A percentile compares a stretch with the other conserved stretches of the same genome.
Conservation (phyloP, 257 asterid genomes). For the Scutellaria baicalensis region DNA sequence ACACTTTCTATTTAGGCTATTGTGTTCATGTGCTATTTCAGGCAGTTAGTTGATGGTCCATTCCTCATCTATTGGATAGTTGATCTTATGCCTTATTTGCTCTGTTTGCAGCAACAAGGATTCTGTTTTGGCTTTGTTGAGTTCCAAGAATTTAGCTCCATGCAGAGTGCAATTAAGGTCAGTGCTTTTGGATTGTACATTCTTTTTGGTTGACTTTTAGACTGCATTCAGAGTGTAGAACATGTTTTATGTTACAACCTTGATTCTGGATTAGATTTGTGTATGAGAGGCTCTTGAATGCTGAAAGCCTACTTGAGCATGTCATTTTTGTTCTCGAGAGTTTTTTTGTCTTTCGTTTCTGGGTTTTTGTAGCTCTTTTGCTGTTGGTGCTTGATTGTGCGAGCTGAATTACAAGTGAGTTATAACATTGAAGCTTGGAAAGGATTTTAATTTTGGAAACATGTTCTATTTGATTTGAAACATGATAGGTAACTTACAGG, state of each 20-base stretch:
- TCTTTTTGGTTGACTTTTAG: neutral
- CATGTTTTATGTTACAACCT: neutral
- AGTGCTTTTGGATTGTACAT: constrained; percentile 8
- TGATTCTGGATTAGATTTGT: neutral
- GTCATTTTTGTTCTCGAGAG: neutral
- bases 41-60: neutral
- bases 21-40: neutral
- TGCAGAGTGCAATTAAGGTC: constrained; percentile 82
- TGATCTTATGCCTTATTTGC: neutral
- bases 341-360: neutral
- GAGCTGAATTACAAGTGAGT: neutral
- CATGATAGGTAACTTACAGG: too few relatives aligned
- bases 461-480: neutral
- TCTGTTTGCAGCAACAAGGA: constrained; percentile 55
- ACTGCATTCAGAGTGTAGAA: neutral
- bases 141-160: constrained; percentile 59
- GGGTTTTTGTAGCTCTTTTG: constrained; percentile 10
- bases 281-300: constrained; percentile 5
- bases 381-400: neutral
- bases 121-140: constrained; percentile 91
- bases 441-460: neutral
- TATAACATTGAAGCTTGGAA: neutral
- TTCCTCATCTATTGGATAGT: neutral
- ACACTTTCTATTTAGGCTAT: neutral
- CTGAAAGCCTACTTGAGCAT: neutral